Evolutionary conservation across 257 asterid genomes (phyloP).

Genomic region (Solanum arcanum): DNA sequence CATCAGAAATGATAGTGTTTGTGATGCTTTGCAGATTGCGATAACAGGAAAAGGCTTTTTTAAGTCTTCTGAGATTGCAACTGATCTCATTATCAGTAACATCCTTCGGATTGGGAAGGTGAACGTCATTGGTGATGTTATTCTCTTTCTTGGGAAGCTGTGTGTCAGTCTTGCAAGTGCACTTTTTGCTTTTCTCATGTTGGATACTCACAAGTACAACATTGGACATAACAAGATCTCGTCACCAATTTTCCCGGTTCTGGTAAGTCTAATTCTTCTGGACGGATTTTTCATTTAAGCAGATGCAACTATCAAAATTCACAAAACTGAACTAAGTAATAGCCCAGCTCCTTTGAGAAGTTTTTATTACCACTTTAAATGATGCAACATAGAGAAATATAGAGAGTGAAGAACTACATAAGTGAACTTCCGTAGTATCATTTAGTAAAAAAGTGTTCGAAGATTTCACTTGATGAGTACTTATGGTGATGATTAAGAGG

Average conservation of each 20-base stretch:
- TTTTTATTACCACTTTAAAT: background rate
- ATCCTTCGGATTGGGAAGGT: constrained; percentile 89
- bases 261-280: constrained; percentile 35
- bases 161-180: constrained; percentile 93
- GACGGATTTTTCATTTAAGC: background rate
- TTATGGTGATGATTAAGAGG: background rate
- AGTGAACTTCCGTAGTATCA: background rate
- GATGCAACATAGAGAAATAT: background rate
- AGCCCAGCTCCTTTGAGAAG: background rate
- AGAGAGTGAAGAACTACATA: background rate
- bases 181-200: constrained; percentile 82
- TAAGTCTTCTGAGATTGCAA: constrained; percentile 86
- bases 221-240: constrained; percentile 85
- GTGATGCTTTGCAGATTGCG: constrained; percentile 53
- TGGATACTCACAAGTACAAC: constrained; percentile 71
- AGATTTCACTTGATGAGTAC: background rate
- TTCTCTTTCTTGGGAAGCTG: constrained; percentile 93
- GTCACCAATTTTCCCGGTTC: constrained; percentile 87
- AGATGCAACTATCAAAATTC: background rate
- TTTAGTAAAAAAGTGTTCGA: background rate
- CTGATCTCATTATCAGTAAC: constrained; percentile 87
- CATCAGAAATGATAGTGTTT: background rate
- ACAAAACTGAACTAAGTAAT: background rate
- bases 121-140: constrained; percentile 86
- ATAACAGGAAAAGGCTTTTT: constrained; percentile 91